Evolutionary conservation across 2,329 filamentous ascomycete species (phyloP), one percentile per base, ranked within the genome.

Genomic region (Penicillium sp.): DNA sequence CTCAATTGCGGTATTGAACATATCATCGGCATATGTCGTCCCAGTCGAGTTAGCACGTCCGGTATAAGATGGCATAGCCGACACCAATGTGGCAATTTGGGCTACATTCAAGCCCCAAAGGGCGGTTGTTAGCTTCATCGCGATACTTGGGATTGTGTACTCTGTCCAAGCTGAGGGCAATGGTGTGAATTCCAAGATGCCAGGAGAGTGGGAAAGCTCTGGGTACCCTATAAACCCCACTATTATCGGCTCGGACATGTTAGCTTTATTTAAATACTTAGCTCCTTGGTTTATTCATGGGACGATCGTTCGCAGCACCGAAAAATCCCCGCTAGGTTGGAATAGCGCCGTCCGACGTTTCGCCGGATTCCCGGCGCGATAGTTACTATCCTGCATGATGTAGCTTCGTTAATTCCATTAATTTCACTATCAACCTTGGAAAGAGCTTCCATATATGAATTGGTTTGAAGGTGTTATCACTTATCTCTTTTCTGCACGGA

Each of bases 1-100:
- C 50, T 62, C 60, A 10, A 64, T 61, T 11, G 59, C 61, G 2
- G 56, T 52, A 24, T 55, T 63, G 50, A 63, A 63, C 61, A 63
- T 63, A 11, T 61, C 56, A 3, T 50, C 37, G 10, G 56, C 56
- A 27, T 49, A 45, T n/a, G 56, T 44, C 16, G 22, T 10, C 14
- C n/a, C 27, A 4, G 45, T 26, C 47, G 45, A 21, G 33, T n/a
- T 21, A 13, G 26, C 16, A 33, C 24, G 21, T 31, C 39, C 39
- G 14, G 13, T 4, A 31, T 33, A 14, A 19, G 37, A 24, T 33
- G 56, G 56, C 45, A 52, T 29, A 27, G 56, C 56, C 10, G 44
- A 49, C 13, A 26, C 37, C 29, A 21, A 19, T n/a, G 8, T 21
- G 2, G 44, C 7, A 9, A 49, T n/a, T 0, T 39, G 45, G 11